Evolutionary conservation across 345 rosid species (phyloP), one percentile per base, ranked within the genome.

Genomic region (Crucihimalaya himalaica): DNA sequence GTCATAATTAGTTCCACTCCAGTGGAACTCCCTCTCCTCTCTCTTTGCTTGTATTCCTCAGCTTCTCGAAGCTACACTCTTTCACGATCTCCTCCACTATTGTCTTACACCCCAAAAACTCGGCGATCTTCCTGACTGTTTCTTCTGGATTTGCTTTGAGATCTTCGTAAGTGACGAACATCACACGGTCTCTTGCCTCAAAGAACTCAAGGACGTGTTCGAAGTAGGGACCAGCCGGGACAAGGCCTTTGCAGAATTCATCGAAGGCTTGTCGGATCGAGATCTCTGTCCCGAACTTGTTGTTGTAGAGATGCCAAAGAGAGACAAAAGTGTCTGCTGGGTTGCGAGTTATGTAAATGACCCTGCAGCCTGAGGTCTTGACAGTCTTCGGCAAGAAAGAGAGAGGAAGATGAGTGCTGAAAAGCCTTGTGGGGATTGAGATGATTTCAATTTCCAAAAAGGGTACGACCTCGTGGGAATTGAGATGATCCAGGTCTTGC

Each of bases 81-180:
- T 57, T 28, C 39, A 75, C 27, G 12, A 75, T 56, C 50, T 73
- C 50, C 64, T 78, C 51, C 45, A 80, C 76, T 5, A 20, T 18
- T 34, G 76, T 77, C 23, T 78, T 46, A 66, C 73, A 78, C 69
- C 85, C 81, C 57, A 84, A 63, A 68, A 82, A 82, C 43, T 78
- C 81, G 1, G 85, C 80, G 1, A 84, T 25, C 45, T 54, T 78
- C 72, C 50, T 78, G 53, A 82, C 55, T 12, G 42, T 66, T 23
- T 48, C 69, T 29, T 40, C 63, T 0, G 84, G 73, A 1, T 75
- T 28, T 40, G 63, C 73, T 66, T 67, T 78, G 73, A 82, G 76
- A 11, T 78, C 81, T 56, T 82, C 85, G 19, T 82, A 82, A 61
- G 72, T 80, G 45, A 80, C 3, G 66, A 82, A 80, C 68, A 82